Conservation (phyloP, 345 rosid species). For the Corchorus olitorius region DNA sequence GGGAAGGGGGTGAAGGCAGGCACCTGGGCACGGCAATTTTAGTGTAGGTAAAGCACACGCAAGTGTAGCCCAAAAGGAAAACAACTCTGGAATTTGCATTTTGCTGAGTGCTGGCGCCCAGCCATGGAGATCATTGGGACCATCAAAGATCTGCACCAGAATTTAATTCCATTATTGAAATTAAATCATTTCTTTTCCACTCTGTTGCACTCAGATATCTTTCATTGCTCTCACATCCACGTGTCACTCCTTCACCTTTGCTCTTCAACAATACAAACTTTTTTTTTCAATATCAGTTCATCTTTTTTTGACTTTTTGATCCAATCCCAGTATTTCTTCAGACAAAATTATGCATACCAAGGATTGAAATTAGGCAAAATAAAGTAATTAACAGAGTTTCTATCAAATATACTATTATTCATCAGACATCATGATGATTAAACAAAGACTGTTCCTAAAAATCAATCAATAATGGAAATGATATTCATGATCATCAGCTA, state of each 20-base stretch:
- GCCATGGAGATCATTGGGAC: constrained; percentile 19
- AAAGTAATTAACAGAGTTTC: no score
- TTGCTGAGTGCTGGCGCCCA: not conserved
- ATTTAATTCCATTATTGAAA: constrained; percentile 23
- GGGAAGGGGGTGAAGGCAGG: no score
- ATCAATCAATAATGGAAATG: no score
- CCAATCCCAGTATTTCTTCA: no score
- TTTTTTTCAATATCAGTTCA: no score
- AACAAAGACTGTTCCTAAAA: not conserved
- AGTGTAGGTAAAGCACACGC: constrained; percentile 27
- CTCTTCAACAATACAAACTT: not conserved
- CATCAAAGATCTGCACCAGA: constrained; percentile 30
- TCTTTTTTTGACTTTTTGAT: no score
- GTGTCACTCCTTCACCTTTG: not conserved
- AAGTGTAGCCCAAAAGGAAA: constrained; percentile 22
- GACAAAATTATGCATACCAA: no score
- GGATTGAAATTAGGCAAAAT: no score
- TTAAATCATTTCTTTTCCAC: not conserved
- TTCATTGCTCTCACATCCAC: not conserved
- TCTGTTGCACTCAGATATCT: not conserved
- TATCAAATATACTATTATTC: no score
- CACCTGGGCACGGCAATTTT: constrained; percentile 15
- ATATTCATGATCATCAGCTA: not conserved
- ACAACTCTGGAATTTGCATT: not conserved
- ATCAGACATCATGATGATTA: not conserved